phyloP scores from a whole-genome alignment of 352 stramenopile genomes.

The Aphanomyces invadans region DNA sequence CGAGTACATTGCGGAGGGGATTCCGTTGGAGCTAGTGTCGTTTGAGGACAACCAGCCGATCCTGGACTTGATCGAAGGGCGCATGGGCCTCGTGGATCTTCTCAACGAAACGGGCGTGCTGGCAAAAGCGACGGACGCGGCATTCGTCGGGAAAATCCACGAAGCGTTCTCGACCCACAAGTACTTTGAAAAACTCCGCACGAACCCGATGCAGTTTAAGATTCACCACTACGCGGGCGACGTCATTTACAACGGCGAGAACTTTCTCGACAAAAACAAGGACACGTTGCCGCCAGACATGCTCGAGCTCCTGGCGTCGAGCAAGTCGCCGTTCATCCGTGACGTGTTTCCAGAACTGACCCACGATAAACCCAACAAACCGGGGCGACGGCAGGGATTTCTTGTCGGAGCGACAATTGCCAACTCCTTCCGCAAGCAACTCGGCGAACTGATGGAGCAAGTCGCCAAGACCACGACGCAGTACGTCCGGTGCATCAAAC shows the following conservation, averaged over 20 bases:
- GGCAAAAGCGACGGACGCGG: slow-evolving; percentile 70
- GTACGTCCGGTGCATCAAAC: slow-evolving; percentile 84
- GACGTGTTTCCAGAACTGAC: background rate
- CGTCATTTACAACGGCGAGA: slow-evolving; percentile 67
- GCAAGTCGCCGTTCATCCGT: slow-evolving; percentile 1
- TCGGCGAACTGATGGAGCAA: slow-evolving; percentile 59
- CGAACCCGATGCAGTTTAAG: slow-evolving; percentile 76
- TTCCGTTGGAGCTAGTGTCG: slow-evolving; percentile 71
- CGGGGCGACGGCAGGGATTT: slow-evolving; percentile 47
- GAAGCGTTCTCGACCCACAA: slow-evolving; percentile 68
- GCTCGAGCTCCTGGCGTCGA: background rate
- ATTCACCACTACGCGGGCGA: slow-evolving; percentile 79
- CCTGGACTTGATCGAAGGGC: slow-evolving; percentile 84
- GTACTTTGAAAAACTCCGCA: slow-evolving; percentile 76
- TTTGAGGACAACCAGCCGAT: slow-evolving; percentile 90
- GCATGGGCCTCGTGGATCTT: slow-evolving; percentile 85
- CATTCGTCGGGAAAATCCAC: slow-evolving; percentile 80
- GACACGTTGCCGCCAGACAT: slow-evolving; percentile 34
- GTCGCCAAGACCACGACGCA: slow-evolving; percentile 68
- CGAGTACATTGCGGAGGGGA: slow-evolving; percentile 91
- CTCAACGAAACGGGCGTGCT: slow-evolving; percentile 94
- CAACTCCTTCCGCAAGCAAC: slow-evolving; percentile 47
- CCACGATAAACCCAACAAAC: slow-evolving; percentile 33
- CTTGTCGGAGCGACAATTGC: slow-evolving; percentile 29
- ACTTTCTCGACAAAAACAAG: slow-evolving; percentile 83